Percentiles rank a stretch among this genome's conserved stretches.
phyloP scores from a whole-genome alignment of 441 rosid species.

The Populus tomentosa region DNA sequence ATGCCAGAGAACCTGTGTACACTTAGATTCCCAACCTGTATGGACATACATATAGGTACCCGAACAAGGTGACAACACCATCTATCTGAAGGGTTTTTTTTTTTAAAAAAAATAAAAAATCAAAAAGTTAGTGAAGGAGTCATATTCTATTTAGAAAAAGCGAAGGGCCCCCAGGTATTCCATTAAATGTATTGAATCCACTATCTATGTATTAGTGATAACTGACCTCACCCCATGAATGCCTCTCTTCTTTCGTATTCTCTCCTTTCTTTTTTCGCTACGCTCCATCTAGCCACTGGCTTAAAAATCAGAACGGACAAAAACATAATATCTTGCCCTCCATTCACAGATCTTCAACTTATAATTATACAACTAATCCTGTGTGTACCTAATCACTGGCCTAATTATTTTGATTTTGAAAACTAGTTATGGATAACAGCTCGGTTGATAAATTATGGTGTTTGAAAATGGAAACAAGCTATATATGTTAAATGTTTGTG shows the following conservation, averaged over 20 bases:
- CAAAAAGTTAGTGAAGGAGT: constrained; percentile 5
- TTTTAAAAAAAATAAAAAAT: no score
- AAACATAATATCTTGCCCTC: background rate
- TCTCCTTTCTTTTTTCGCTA: constrained; percentile 20
- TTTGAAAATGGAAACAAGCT: background rate
- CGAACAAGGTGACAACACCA: constrained; percentile 26
- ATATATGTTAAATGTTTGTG: background rate
- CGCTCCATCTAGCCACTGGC: constrained; percentile 18
- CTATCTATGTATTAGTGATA: constrained; percentile 13
- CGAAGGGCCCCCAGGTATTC: constrained; percentile 18
- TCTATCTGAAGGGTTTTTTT: constrained; percentile 16
- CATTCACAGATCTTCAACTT: background rate
- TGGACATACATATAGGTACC: constrained; percentile 26
- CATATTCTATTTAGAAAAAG: constrained; percentile 15
- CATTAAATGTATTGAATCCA: constrained; percentile 11
- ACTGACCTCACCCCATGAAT: constrained; percentile 33
- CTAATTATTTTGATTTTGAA: constrained; percentile 7
- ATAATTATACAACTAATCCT: background rate
- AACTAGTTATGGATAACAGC: background rate
- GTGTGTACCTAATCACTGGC: constrained; percentile 17
- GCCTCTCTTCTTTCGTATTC: constrained; percentile 23
- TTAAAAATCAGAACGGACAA: constrained; percentile 10
- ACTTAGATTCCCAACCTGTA: constrained; percentile 32
- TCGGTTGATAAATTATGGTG: background rate
- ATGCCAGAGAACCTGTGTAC: constrained; percentile 25